A percentile compares a stretch with the other conserved stretches of the same genome.
Conservation (phyloP, 2,329 filamentous ascomycete species). For the Epichloe hybrida region DNA sequence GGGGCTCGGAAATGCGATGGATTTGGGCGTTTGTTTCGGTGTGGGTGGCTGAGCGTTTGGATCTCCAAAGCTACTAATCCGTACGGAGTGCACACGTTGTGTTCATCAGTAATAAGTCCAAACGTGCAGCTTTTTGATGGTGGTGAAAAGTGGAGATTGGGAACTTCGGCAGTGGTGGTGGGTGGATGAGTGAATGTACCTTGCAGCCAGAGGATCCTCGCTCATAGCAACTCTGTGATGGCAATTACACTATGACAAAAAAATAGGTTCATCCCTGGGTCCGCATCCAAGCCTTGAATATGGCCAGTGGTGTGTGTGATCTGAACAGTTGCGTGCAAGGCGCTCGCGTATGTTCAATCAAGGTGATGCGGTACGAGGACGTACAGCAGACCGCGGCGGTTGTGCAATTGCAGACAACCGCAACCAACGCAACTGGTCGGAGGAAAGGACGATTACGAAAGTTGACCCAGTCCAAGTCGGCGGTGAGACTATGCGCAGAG, state of each 20-base stretch:
- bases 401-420: background rate
- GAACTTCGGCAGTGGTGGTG: conserved; percentile 3
- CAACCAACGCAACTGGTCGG: background rate
- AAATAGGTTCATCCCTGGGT: conserved; percentile 9
- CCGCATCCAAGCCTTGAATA: background rate
- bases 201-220: conserved; percentile 42
- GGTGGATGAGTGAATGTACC: conserved; percentile 23
- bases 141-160: conserved; percentile 8
- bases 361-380: background rate
- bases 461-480: background rate
- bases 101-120: conserved; percentile 25
- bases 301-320: conserved; percentile 3
- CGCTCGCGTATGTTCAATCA: background rate
- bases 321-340: background rate
- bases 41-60: conserved; percentile 48
- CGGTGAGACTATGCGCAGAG: background rate
- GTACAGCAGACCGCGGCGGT: background rate
- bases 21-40: conserved; percentile 43
- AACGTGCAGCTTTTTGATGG: conserved; percentile 1
- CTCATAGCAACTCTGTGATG: conserved; percentile 41
- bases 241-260: conserved; percentile 7
- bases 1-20: conserved; percentile 38
- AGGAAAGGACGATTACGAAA: background rate
- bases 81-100: conserved; percentile 5
- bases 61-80: conserved; percentile 42